These are phyloP conservation scores for Crithidia thermophila DNA, from an alignment of 208 protist species.

Conservation along the genomic window DNA sequence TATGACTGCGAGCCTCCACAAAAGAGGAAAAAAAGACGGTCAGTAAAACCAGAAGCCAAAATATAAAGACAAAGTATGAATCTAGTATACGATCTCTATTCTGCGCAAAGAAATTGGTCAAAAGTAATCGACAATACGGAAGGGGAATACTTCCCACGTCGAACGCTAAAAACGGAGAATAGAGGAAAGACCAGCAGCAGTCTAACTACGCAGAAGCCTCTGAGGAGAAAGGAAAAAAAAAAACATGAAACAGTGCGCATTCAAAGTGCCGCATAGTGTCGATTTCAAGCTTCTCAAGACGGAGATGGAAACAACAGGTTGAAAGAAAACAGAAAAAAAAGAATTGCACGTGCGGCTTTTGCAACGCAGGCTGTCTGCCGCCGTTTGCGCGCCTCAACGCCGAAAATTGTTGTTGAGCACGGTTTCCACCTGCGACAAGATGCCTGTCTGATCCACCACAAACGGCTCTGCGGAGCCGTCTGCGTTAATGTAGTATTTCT, in stretches of 20 bases:
- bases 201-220: background rate
- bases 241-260: background rate
- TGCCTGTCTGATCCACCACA: constrained; percentile 79
- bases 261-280: background rate
- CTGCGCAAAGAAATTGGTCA: too few species aligned
- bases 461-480: constrained; percentile 84
- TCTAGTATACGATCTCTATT: too few species aligned
- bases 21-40: too few species aligned
- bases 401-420: constrained; percentile 84
- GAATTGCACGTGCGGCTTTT: too few species aligned
- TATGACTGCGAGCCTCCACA: too few species aligned
- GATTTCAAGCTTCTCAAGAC: background rate
- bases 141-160: too few species aligned
- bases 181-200: constrained; percentile 1
- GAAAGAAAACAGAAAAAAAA: background rate
- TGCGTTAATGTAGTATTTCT: constrained; percentile 88
- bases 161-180: too few species aligned
- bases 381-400: constrained; percentile 21
- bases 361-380: background rate
- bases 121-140: too few species aligned
- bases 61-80: too few species aligned
- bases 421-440: constrained; percentile 72
- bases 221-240: background rate
- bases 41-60: too few species aligned
- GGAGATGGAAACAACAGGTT: background rate